Evolutionary conservation across 345 rosid species (phyloP).

Genomic region (Anacardium occidentale): DNA sequence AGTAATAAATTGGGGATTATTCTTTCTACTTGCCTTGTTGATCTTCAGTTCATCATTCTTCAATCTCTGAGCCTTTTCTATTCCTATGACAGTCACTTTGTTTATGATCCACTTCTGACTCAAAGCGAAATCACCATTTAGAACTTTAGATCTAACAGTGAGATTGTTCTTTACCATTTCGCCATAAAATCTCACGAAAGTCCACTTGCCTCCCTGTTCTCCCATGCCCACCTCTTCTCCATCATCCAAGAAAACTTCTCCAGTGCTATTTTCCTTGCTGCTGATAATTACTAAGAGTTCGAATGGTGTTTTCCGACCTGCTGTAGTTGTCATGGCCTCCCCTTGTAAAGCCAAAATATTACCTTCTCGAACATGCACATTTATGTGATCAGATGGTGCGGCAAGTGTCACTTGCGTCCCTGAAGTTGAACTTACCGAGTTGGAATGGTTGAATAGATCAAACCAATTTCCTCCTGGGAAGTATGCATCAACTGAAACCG

Average conservation of each 20-base stretch:
- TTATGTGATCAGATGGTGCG: background rate
- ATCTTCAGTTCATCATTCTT: background rate
- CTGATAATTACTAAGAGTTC: background rate
- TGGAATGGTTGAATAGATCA: constrained; percentile 11
- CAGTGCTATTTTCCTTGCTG: background rate
- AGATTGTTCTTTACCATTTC: background rate
- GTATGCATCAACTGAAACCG: constrained; percentile 3
- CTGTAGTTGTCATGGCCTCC: background rate
- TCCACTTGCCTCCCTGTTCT: constrained; percentile 3
- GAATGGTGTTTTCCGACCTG: constrained; percentile 7
- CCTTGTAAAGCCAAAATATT: constrained; percentile 10
- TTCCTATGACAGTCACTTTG: constrained; percentile 3
- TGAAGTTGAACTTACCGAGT: background rate
- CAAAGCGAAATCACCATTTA: constrained; percentile 3
- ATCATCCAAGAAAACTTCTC: constrained; percentile 8
- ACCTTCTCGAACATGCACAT: constrained; percentile 11
- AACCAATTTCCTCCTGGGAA: constrained; percentile 7
- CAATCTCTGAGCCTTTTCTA: background rate
- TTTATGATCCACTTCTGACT: background rate
- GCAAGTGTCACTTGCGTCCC: background rate
- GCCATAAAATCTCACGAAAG: background rate
- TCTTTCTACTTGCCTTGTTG: background rate
- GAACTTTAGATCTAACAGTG: background rate
- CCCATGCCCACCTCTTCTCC: constrained; percentile 7
- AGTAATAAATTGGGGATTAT: background rate